Evolutionary conservation across 768 basidiomycete genomes (phyloP), one percentile per base, ranked within the genome.

Genomic region (Hygrocybe coccinea): DNA sequence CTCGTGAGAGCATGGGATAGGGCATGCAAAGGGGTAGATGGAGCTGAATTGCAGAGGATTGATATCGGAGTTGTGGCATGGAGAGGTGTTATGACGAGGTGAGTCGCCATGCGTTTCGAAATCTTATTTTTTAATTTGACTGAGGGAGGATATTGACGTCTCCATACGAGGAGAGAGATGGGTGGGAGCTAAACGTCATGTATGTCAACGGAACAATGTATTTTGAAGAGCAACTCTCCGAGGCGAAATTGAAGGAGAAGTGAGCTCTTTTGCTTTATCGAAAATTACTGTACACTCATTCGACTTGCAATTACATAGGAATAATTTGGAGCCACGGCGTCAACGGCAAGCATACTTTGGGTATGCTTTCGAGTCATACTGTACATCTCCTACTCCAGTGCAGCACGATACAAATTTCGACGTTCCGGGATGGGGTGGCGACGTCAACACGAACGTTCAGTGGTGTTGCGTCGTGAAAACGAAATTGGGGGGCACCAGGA

Each of bases 381-480:
- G 89, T 68, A 94, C 92, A 12, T 74, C 77, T 3, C 73, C 75
- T 17, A 65, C 66, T 1, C 77, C 76, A 8, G 59, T 59, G 6
- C 65, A 62, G 25, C 34, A 56, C 12, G 67, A 68, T 33, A 73
- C 74, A n/a, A 58, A 65, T 2, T n/a, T 43, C 15, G 39, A 47
- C 9, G 34, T 29, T 24, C 54, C 50, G n/a, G 87, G 85, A 1
- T 91, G 87, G 87, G 80, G 89, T 52, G 85, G 86, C 0, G 85
- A 89, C 57, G 90, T 94, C 11, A 79, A 95, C 65, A 94, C 91
- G 10, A 92, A 92, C 61, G 79, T 89, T 0, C 91, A 94, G 61
- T 94, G 91, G 91, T 94, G 92, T 64, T 85, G 82, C 57, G 85
- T 95, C 50, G 87, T 92, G 44, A 89, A 90, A 68, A 91, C 90